Evolutionary conservation across 352 stramenopile genomes (phyloP).

Genomic region (Phytophthora cryptogea): DNA sequence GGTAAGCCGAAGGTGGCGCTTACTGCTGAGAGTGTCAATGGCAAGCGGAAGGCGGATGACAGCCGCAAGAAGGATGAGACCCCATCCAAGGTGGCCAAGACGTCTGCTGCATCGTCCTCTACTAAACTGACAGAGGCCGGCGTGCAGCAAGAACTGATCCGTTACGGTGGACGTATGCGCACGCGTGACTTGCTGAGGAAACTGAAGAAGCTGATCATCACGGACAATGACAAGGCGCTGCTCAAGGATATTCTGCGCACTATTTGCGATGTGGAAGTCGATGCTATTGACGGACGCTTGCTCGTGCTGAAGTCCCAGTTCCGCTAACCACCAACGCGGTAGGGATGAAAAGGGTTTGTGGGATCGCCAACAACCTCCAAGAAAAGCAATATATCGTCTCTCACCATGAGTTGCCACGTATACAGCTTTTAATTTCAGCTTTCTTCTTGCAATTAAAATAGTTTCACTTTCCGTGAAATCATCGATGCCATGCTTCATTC

Average conservation of each 20-base stretch:
- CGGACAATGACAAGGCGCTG: slow-evolving; percentile 79
- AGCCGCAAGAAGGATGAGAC: slow-evolving; percentile 52
- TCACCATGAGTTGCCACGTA: neutral
- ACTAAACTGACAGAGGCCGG: slow-evolving; percentile 80
- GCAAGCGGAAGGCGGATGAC: slow-evolving; percentile 59
- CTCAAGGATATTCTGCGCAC: slow-evolving; percentile 88
- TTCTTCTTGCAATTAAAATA: neutral
- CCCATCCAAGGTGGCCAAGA: slow-evolving; percentile 47
- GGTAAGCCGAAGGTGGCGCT: slow-evolving; percentile 30
- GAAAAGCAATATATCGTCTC: neutral
- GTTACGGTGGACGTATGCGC: slow-evolving; percentile 83
- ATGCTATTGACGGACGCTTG: slow-evolving; percentile 81
- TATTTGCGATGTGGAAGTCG: slow-evolving; percentile 86
- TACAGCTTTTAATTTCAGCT: slow-evolving; percentile 2
- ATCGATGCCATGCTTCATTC: too few species aligned
- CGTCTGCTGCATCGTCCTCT: slow-evolving; percentile 34
- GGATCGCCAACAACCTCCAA: neutral
- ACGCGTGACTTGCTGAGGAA: slow-evolving; percentile 78
- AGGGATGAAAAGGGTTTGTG: neutral
- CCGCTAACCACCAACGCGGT: slow-evolving; percentile 49
- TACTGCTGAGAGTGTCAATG: slow-evolving; percentile 27
- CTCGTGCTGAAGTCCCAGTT: slow-evolving; percentile 89
- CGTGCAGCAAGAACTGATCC: slow-evolving; percentile 84
- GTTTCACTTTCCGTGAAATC: too few species aligned
- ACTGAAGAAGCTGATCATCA: slow-evolving; percentile 83